Conservation (phyloP, 768 basidiomycete species). For the Panus rudis region DNA sequence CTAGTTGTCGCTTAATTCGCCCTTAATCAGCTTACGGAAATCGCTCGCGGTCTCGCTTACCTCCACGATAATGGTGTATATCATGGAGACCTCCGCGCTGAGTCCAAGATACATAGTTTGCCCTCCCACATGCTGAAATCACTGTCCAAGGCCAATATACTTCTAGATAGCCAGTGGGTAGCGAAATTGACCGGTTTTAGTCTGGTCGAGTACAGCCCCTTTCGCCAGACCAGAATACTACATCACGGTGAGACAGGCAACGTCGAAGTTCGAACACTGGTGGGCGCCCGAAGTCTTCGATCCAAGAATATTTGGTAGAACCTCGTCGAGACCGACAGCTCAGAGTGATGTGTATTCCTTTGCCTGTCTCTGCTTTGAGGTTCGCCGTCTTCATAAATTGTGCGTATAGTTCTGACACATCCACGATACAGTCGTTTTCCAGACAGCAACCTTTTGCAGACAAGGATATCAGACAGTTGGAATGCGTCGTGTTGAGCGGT, state of each 20-base stretch:
- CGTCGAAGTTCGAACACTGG: background rate
- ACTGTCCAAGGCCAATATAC: background rate
- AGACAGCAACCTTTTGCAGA: too few species aligned
- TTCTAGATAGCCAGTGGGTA: background rate
- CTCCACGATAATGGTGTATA: background rate
- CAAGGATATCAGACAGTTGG: too few species aligned
- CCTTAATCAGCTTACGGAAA: background rate
- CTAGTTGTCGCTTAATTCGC: too few species aligned
- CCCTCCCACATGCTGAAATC: too few species aligned
- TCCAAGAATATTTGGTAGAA: background rate
- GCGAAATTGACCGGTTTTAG: background rate
- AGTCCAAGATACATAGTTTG: background rate
- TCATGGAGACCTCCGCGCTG: background rate
- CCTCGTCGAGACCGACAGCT: background rate
- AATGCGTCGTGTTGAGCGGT: too few species aligned
- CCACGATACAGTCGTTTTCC: too few species aligned
- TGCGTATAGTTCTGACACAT: too few species aligned
- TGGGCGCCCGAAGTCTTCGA: background rate
- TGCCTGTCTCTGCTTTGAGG: background rate
- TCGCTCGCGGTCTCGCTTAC: background rate
- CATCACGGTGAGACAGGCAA: too few species aligned
- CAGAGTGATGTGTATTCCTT: background rate
- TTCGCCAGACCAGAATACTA: too few species aligned
- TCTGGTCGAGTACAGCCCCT: too few species aligned
- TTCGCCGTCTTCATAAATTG: too few species aligned